phyloP scores from a whole-genome alignment of 495 filamentous ascomycete species.

The Penicillium malachiteum region DNA sequence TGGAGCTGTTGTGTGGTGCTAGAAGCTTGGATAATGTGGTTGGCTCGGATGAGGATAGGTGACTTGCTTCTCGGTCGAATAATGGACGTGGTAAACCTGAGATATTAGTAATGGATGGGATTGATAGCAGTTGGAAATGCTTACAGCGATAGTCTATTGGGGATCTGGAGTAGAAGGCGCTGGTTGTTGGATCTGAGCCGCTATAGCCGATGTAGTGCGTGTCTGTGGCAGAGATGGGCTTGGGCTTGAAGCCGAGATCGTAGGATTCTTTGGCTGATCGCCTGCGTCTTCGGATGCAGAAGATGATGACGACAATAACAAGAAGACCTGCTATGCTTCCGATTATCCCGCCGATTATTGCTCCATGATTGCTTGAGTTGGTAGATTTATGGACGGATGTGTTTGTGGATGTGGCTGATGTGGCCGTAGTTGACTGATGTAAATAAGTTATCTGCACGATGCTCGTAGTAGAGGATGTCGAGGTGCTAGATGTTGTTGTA shows the following conservation, averaged over 20 bases:
- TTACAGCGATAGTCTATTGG: too few relatives aligned
- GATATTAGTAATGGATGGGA: too few relatives aligned
- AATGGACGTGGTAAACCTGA: too few relatives aligned
- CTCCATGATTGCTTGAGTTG: conserved; percentile 8
- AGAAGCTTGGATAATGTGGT: too few relatives aligned
- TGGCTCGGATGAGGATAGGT: too few relatives aligned
- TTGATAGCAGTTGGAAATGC: too few relatives aligned
- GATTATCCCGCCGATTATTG: conserved; percentile 31
- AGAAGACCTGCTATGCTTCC: conserved; percentile 23
- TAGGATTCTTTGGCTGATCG: conserved; percentile 12
- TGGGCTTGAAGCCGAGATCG: not conserved
- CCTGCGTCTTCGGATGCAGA: conserved; percentile 25
- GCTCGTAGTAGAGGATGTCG: not conserved
- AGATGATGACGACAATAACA: conserved; percentile 18
- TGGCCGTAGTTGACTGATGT: not conserved
- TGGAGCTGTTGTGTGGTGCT: too few relatives aligned
- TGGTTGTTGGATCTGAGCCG: not conserved
- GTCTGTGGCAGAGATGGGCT: conserved; percentile 2
- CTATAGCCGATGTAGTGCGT: not conserved
- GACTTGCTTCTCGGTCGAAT: too few relatives aligned
- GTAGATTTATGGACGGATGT: conserved; percentile 1
- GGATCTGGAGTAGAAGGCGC: too few relatives aligned
- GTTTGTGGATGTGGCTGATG: conserved; percentile 1
- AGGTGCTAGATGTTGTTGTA: not conserved
- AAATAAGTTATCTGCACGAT: too few relatives aligned